Percentiles rank a stretch among this genome's conserved stretches.
phyloP scores from a whole-genome alignment of 768 basidiomycete species.

The Amanita pseudoporphyria region DNA sequence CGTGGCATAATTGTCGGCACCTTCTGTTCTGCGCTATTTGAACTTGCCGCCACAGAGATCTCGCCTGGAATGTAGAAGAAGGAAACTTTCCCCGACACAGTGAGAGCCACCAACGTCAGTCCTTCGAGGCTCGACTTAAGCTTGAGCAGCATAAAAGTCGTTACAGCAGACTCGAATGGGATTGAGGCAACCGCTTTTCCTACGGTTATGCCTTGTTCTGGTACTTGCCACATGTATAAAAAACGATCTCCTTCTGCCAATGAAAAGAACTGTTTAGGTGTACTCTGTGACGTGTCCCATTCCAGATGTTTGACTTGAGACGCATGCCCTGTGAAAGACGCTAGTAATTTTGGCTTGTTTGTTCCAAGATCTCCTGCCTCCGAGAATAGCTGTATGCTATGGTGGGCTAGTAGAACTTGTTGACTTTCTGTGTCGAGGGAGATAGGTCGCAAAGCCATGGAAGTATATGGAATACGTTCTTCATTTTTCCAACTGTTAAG shows the following conservation, averaged over 20 bases:
- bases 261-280: conserved; percentile 43
- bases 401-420: conserved; percentile 49
- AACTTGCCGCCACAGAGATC: conserved; percentile 26
- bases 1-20: conserved; percentile 43
- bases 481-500: conserved; percentile 45
- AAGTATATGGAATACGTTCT: conserved; percentile 48
- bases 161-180: conserved; percentile 56
- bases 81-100: conserved; percentile 49
- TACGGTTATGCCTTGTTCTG: conserved; percentile 27
- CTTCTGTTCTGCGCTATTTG: conserved; percentile 33
- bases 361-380: conserved; percentile 10
- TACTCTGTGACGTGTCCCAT: conserved; percentile 37
- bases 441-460: conserved; percentile 34
- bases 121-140: conserved; percentile 11
- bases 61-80: conserved; percentile 46
- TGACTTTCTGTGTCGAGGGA: conserved; percentile 24
- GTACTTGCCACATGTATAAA: conserved; percentile 51
- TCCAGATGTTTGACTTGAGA: conserved; percentile 41
- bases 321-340: conserved; percentile 57
- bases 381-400: conserved; percentile 45
- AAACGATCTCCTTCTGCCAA: conserved; percentile 55
- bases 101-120: conserved; percentile 41
- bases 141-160: conserved; percentile 28
- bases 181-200: conserved; percentile 51
- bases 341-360: conserved; percentile 27